Base-by-base conservation (phyloP, 148 eudicot genomes). In the Cornus florida region DNA sequence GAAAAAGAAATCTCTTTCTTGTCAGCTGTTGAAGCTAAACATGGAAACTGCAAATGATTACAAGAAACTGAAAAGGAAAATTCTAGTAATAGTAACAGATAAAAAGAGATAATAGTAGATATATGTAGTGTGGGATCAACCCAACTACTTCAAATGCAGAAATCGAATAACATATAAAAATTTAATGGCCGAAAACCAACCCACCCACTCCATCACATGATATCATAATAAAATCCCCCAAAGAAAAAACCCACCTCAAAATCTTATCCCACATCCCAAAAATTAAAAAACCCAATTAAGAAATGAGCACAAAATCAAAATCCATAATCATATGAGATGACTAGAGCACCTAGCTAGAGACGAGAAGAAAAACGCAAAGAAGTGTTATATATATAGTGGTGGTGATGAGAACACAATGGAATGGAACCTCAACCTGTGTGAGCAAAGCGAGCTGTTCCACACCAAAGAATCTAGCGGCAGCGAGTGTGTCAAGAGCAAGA, bases 401-500 rank as follows among this genome's bases (percentile, higher is more conserved):
- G 57, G 17, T 59, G 64, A 8, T 17, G 14, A 5, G 13, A 57
- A 57, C 20, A 57, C 20, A 57, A 57, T 4, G 64, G 19, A 17
- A 28, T 28, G 28, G 28, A 28, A 28, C 28, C 28, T 28, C 28
- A 28, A 94, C 98, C 96, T 95, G 96, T 76, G 98, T 89, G 68
- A 92, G 92, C 76, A 91, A 78, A 1, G 95, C 98, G 75, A 96
- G 98, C 73, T 94, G 99, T 56, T 96, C 97, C n/a, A 96, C 94
- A 9, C 99, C 99, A 31, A 96, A 96, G 35, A 97, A 94, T 80
- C 97, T 85, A 7, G 99, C 95, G 83, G 99, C 99, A n/a, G 94
- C 83, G 72, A 96, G 97, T 0, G 97, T 96, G 38, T 96, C 99
- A 70, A 96, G 97, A 23, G 97, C 99, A 39, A 96, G 94, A 88